Conservation (phyloP, 768 basidiomycete genomes). For the Suillus plorans region DNA sequence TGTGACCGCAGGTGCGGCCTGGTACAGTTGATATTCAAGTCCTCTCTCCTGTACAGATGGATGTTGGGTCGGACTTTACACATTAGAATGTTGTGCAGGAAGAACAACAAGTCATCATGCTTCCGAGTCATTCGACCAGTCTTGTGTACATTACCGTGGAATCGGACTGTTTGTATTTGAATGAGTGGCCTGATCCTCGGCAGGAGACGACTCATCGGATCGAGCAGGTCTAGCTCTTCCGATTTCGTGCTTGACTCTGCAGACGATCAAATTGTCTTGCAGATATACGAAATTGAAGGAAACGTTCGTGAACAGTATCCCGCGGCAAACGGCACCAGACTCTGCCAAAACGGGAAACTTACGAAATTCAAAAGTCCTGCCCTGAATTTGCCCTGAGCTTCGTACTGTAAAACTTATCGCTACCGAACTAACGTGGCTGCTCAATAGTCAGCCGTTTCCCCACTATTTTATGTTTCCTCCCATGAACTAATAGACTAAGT, state of each 20-base stretch:
- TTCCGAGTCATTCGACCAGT: not conserved
- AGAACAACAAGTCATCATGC: not conserved
- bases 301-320: no score
- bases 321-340: no score
- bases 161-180: not conserved
- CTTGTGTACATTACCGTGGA: not conserved
- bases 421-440: no score
- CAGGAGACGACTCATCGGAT: not conserved
- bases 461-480: not conserved
- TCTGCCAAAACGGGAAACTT: not conserved
- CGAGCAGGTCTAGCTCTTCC: not conserved
- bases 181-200: not conserved
- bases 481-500: no score
- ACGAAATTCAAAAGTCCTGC: not conserved
- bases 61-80: not conserved
- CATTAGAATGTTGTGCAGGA: not conserved
- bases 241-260: not conserved
- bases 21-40: not conserved
- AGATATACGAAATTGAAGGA: not conserved
- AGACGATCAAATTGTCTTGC: not conserved
- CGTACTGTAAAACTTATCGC: no score
- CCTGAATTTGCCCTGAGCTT: not conserved
- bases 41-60: not conserved
- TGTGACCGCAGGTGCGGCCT: not conserved
- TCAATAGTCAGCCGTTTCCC: not conserved